Percentiles rank a stretch among this genome's conserved stretches.
Evolutionary conservation across 2,329 filamentous ascomycete species (phyloP).

Genomic region (Ciborinia camelliae): DNA sequence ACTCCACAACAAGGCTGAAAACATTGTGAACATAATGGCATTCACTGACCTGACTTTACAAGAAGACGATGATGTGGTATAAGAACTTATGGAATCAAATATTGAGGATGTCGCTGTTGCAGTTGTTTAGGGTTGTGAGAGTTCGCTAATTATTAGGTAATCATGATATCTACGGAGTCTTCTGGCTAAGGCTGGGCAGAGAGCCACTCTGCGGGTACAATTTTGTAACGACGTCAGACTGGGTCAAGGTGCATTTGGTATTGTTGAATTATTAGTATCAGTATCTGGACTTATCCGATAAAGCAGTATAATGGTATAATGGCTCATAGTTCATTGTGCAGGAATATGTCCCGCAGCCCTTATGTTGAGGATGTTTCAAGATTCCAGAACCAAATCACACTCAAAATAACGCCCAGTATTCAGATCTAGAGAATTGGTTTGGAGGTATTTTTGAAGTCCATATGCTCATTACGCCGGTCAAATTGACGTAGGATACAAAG

Average conservation of each 20-base stretch:
- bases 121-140: constrained; percentile 24
- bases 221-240: constrained; percentile 6
- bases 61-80: constrained; percentile 20
- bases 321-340: background rate
- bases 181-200: background rate
- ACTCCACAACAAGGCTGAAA: constrained; percentile 9
- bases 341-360: background rate
- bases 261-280: constrained; percentile 12
- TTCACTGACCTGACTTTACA: constrained; percentile 25
- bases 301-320: background rate
- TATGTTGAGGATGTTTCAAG: constrained; percentile 15
- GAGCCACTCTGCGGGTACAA: constrained; percentile 1
- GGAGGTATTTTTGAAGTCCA: constrained; percentile 51
- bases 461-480: constrained; percentile 63
- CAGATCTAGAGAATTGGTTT: constrained; percentile 15
- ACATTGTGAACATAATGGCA: constrained; percentile 7
- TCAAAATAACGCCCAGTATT: constrained; percentile 14
- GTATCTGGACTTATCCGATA: background rate
- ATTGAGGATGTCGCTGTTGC: constrained; percentile 18
- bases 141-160: constrained; percentile 31
- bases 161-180: background rate
- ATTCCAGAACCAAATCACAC: constrained; percentile 13
- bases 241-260: background rate
- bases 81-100: constrained; percentile 5
- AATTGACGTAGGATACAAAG: constrained; percentile 62